Base-by-base conservation (phyloP, 2,329 filamentous ascomycete genomes). In the Scorias spongiosa region DNA sequence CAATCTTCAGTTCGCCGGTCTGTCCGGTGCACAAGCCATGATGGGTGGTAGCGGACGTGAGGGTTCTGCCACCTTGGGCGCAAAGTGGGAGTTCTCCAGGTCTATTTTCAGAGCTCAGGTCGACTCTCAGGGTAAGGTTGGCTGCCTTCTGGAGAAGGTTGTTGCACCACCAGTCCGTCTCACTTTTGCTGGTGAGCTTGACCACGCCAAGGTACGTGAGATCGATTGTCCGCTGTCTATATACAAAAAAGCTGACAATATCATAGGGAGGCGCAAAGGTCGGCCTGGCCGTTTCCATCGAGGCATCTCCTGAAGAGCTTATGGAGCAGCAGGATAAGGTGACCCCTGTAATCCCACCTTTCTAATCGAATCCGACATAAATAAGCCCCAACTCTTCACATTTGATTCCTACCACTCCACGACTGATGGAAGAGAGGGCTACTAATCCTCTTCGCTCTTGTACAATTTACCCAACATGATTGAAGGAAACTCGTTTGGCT, bases 41-140 rank as follows among this genome's bases (percentile, higher is more conserved):
- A 85, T 85, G 57, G 78, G 74, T 47, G 78, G 78, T 40, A 63
- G 80, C 43, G 76, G 80, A 63, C 89, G 87, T 66, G 88, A 98
- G 65, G 91, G 91, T 44, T 75, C 85, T 48, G 88, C 93, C 43
- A 86, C 88, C 44, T 75, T 96, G 57, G 91, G 89, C 58, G 85
- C 87, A 62, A 98, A 98, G 69, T 98, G 98, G 68, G 89, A 95
- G 64, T 98, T 98, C 78, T 78, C 85, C 60, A 84, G 87, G 69
- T 91, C 85, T 44, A 91, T 86, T 42, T 94, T 95, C 79, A 80
- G 89, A 52, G 91, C 89, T 39, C 91, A 98, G 69, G 76, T 96
- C 56, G 91, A 98, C 68, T 93, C 87, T 58, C 80, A 85, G 63
- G 91, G 91, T 63, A 94, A 93, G 71, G 74, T 98, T 48, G 85